Evolutionary conservation across 2,329 filamentous ascomycete genomes (phyloP).

Genomic region (Colletotrichum acutatum): DNA sequence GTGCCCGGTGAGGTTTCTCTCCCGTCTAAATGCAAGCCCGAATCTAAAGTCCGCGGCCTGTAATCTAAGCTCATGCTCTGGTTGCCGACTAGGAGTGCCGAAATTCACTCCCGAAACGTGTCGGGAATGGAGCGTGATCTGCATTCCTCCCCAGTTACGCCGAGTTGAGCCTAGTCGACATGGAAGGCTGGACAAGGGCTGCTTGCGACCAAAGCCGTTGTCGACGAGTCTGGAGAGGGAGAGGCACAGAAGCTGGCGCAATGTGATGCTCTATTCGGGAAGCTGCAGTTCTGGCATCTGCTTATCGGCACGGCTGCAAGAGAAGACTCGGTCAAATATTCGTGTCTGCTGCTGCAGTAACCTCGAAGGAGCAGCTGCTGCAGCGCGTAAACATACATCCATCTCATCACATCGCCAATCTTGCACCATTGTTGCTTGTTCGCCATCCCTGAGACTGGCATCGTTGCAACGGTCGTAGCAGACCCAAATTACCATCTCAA

Average conservation of each 20-base stretch:
- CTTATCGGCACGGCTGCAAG: neutral
- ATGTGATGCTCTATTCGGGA: neutral
- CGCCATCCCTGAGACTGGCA: neutral
- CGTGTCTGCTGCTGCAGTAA: neutral
- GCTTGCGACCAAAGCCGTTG: neutral
- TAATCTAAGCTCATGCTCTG: neutral
- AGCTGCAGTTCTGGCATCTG: neutral
- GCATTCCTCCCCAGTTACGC: constrained; percentile 9
- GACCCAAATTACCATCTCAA: constrained; percentile 14
- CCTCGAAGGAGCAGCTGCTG: neutral
- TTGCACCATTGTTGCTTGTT: neutral
- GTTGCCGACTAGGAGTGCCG: constrained; percentile 23
- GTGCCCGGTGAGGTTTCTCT: neutral
- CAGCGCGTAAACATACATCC: constrained; percentile 9
- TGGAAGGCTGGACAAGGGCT: neutral
- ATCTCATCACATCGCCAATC: constrained; percentile 1
- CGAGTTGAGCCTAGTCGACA: neutral
- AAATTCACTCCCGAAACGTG: constrained; percentile 10
- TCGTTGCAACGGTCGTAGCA: constrained; percentile 3
- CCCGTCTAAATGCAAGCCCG: neutral
- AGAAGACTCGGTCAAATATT: neutral
- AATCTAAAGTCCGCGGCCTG: neutral
- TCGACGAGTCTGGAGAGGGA: neutral
- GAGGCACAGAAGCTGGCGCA: neutral
- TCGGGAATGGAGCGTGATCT: constrained; percentile 1